Base-by-base conservation (phyloP, 2,329 filamentous ascomycete genomes). In the Dendryphion nanum region DNA sequence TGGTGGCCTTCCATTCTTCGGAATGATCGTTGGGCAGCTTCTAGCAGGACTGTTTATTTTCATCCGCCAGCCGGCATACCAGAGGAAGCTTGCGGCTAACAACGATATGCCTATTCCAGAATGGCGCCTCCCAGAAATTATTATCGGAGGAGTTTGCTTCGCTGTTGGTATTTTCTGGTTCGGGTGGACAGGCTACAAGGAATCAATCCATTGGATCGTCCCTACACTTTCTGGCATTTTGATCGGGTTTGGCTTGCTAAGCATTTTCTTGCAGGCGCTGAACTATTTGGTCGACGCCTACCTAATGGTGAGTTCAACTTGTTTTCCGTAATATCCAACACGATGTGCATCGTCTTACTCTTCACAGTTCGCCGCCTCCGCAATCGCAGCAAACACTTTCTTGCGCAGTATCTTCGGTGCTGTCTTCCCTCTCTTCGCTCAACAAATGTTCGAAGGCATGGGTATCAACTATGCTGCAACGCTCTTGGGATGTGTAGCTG, bases 1-100 rank as follows among this genome's bases (percentile, higher is more conserved):
- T 17, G 79, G 83, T 8, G 89, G 89, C 2, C 74, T 96, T 2
- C 82, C 88, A 4, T 95, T 89, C 65, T 87, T 95, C 54, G 89
- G 89, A 38, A 89, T 95, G 83, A 80, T 93, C 37, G 59, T 74
- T 6, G 88, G 88, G 29, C 79, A 89, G 59, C 50, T 93, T 13
- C 63, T 86, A 33, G 85, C 85, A 0, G 86, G 84, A 19, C 45
- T 70, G 3, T 71, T 75, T 24, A 83, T 91, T 47, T 72, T 87
- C 42, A 56, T 79, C 28, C 75, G 78, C 51, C 78, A 87, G 64
- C 80, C 81, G n/a, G 72, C 72, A 57, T 91, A 91, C 64, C 77
- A 82, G 58, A 62, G 54, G 47, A 65, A 65, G 40, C 62, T 73
- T 2, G 64, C 63, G n/a, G 68, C 69, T 4, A 73, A 73, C 55